Conservation (phyloP, 176 grass and related monocot species). For the Hsuehochloa calcarea region DNA sequence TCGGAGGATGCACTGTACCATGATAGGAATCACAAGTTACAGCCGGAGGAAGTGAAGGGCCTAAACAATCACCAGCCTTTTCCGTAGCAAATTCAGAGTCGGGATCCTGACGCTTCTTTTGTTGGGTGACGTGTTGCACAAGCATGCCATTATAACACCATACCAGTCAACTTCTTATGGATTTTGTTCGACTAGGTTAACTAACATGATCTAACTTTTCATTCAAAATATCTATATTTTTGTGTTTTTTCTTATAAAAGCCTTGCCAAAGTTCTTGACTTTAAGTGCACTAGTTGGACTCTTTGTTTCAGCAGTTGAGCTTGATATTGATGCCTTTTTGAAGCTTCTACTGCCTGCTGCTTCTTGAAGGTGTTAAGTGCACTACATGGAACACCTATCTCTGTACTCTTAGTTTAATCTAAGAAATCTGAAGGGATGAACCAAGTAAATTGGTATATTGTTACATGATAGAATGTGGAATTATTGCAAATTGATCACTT, state of each 20-base stretch:
- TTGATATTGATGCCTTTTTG: not conserved
- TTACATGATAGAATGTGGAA: too few relatives aligned
- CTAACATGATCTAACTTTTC: not conserved
- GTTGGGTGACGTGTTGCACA: not conserved
- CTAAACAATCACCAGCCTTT: conserved; percentile 1
- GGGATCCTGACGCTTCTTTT: not conserved
- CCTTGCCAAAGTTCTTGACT: not conserved
- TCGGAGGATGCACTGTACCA: conserved; percentile 33
- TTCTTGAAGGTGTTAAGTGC: not conserved
- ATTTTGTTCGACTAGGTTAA: not conserved
- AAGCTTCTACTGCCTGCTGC: not conserved
- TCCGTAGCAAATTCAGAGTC: conserved; percentile 32
- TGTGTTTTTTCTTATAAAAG: not conserved
- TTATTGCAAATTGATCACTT: too few relatives aligned
- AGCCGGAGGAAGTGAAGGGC: conserved; percentile 12
- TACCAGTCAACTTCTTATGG: not conserved
- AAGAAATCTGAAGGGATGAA: not conserved
- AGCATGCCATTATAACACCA: not conserved
- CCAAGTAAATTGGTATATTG: not conserved
- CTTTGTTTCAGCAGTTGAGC: not conserved
- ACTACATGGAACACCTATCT: not conserved
- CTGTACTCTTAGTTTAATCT: not conserved
- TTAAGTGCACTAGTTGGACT: not conserved
- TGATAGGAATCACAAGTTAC: conserved; percentile 8
- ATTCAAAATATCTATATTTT: not conserved